A percentile compares a stretch with the other conserved stretches of the same genome.
phyloP scores from a whole-genome alignment of 164 flowering plant genomes.

The Warburgia ugandensis region DNA sequence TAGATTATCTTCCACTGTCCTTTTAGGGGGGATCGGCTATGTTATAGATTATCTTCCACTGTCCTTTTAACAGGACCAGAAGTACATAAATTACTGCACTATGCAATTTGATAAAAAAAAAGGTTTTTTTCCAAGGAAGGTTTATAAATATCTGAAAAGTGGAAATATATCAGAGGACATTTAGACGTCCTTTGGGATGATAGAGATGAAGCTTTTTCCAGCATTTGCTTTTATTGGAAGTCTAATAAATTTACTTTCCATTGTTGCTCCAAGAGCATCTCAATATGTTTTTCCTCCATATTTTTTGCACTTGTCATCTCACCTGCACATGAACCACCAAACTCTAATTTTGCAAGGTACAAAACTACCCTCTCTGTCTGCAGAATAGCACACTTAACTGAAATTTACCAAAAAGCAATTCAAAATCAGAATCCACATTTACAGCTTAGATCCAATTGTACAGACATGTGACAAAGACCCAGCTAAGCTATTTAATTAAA shows the following conservation, averaged over 20 bases:
- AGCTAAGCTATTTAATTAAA: background rate
- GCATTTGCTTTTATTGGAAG: background rate
- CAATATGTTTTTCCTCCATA: background rate
- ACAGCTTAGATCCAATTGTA: background rate
- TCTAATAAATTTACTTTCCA: background rate
- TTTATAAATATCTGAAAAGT: no score
- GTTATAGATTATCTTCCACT: no score
- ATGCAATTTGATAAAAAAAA: no score
- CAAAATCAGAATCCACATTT: background rate
- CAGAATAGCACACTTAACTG: background rate
- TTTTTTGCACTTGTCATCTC: background rate
- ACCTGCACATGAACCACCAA: no score
- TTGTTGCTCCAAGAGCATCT: background rate
- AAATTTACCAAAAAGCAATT: background rate
- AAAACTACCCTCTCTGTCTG: background rate
- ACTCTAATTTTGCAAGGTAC: no score
- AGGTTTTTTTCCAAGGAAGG: no score
- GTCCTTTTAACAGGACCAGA: no score
- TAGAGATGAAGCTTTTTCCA: constrained; percentile 30
- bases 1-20: no score
- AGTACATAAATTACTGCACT: no score
- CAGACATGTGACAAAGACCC: background rate
- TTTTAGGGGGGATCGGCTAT: no score
- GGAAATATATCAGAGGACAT: no score
- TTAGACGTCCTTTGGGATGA: no score